Percentiles rank a stretch among this genome's conserved stretches.
Evolutionary conservation across 2,329 filamentous ascomycete genomes (phyloP).

Genomic region (Biscogniauxia sp.): DNA sequence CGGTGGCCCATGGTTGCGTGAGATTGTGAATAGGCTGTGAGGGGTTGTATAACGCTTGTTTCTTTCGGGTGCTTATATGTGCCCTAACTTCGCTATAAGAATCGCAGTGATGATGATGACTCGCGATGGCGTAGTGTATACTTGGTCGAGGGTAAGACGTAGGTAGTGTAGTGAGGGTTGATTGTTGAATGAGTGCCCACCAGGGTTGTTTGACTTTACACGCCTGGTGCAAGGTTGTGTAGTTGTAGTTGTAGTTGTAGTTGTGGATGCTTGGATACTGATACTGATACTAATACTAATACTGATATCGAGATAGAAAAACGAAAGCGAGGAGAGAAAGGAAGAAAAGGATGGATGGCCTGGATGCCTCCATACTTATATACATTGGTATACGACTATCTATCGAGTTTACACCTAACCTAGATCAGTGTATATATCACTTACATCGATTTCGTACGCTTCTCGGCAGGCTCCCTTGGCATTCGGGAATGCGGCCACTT

Average conservation of each 20-base stretch:
- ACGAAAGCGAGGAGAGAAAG: neutral
- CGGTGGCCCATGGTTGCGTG: constrained; percentile 21
- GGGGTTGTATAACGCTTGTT: neutral
- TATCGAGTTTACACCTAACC: neutral
- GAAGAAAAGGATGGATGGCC: neutral
- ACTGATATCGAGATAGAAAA: neutral
- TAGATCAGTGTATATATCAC: neutral
- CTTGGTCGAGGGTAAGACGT: no score
- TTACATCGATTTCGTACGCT: neutral
- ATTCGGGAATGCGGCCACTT: neutral
- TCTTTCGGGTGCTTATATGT: neutral
- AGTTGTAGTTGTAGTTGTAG: neutral
- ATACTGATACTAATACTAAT: neutral
- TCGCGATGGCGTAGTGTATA: no score
- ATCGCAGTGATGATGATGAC: no score
- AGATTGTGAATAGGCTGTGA: neutral
- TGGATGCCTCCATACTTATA: neutral
- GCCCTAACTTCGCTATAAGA: no score
- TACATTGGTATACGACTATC: neutral
- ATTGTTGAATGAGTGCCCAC: constrained; percentile 23
- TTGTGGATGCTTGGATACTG: neutral
- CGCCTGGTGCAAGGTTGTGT: constrained; percentile 26
- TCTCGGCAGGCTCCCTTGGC: neutral
- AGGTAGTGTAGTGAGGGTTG: no score
- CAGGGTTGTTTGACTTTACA: constrained; percentile 23